A percentile compares a stretch with the other conserved stretches of the same genome.
These are phyloP conservation scores for Zygoascus bituminiphila DNA, from an alignment of 805 yeast species.

Conservation along the genomic window DNA sequence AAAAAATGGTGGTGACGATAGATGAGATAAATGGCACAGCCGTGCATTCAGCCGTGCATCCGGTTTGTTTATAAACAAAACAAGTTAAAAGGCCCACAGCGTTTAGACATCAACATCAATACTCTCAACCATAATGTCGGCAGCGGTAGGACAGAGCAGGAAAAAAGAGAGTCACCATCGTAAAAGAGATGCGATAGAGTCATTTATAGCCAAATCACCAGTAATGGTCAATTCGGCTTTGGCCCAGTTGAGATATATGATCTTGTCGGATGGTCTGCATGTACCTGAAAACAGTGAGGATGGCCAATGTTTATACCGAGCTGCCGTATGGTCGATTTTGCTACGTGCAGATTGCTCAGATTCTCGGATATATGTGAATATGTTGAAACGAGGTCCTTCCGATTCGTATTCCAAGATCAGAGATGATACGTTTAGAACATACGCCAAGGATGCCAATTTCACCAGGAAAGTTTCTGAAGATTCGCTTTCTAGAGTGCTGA, in stretches of 20 bases:
- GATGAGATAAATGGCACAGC: too few species aligned
- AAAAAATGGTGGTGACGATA: too few species aligned
- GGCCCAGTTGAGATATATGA: constrained; percentile 45
- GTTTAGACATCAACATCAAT: background rate
- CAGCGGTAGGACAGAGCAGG: background rate
- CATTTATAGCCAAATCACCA: constrained; percentile 30
- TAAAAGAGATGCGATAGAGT: constrained; percentile 48
- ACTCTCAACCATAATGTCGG: background rate
- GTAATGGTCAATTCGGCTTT: constrained; percentile 41
- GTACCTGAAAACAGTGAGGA: constrained; percentile 12
- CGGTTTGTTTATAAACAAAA: background rate
- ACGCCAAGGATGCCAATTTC: constrained; percentile 64
- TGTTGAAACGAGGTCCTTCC: constrained; percentile 51
- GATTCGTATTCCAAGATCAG: constrained; percentile 58
- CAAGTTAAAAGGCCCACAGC: background rate
- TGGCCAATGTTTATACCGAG: constrained; percentile 56
- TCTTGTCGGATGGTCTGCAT: constrained; percentile 40
- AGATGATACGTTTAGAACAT: constrained; percentile 79
- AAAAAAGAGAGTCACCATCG: constrained; percentile 19
- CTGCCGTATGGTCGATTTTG: constrained; percentile 75
- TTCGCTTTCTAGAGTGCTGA: constrained; percentile 56
- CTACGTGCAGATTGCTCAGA: constrained; percentile 52
- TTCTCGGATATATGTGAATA: constrained; percentile 45
- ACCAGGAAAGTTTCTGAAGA: constrained; percentile 61
- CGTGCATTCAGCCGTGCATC: background rate